Conservation (phyloP, 805 yeast genomes). For the Sugiyamaella mastotermitis region DNA sequence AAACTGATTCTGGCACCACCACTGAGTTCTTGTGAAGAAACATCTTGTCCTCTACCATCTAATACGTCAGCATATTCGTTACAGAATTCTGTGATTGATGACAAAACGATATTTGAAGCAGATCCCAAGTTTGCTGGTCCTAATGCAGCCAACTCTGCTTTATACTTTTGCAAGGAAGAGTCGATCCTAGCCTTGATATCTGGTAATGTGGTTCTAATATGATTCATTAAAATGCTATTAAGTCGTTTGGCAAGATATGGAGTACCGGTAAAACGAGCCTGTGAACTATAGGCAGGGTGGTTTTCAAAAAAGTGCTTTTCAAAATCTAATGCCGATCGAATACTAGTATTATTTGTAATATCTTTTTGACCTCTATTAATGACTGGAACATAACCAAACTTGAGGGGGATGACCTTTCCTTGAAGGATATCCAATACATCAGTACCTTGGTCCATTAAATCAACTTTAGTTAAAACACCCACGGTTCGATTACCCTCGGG, state of each 20-base stretch:
- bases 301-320: conserved; percentile 78
- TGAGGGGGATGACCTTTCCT: conserved; percentile 89
- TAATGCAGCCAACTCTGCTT: conserved; percentile 64
- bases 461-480: conserved; percentile 95
- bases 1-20: conserved; percentile 98
- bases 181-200: conserved; percentile 91
- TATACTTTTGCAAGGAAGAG: conserved; percentile 76
- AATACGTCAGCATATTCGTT: conserved; percentile 87
- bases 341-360: conserved; percentile 80
- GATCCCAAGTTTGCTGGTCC: conserved; percentile 80
- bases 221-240: conserved; percentile 83
- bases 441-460: conserved; percentile 96
- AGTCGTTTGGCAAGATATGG: conserved; percentile 91
- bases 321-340: conserved; percentile 77
- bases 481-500: conserved; percentile 93
- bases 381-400: conserved; percentile 96
- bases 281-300: conserved; percentile 84
- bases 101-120: conserved; percentile 83
- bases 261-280: conserved; percentile 94
- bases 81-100: conserved; percentile 88
- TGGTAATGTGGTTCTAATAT: conserved; percentile 82
- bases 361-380: conserved; percentile 97
- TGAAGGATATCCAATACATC: conserved; percentile 94
- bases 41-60: conserved; percentile 90
- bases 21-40: conserved; percentile 81